Conservation (phyloP, 257 asterid species). For the Capsicum rhomboideum region DNA sequence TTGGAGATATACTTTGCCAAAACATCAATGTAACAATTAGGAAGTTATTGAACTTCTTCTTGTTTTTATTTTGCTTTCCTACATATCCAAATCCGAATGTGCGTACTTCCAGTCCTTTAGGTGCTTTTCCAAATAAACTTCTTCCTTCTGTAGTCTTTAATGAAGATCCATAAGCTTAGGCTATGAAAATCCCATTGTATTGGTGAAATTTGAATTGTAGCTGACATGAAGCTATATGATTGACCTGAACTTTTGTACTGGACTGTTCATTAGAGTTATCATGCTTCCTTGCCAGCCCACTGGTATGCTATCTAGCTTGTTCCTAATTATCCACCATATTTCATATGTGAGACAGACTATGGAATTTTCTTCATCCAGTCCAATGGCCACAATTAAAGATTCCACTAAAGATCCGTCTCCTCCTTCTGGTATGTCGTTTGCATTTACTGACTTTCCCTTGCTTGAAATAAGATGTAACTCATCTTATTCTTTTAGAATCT, state of each 20-base stretch:
- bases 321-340: background rate
- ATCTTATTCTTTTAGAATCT: slow-evolving; percentile 3
- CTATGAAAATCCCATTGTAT: background rate
- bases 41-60: background rate
- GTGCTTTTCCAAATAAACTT: background rate
- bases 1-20: background rate
- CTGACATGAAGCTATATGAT: background rate
- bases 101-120: background rate
- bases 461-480: slow-evolving; percentile 2
- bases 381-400: slow-evolving; percentile 32
- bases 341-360: slow-evolving; percentile 33
- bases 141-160: no score
- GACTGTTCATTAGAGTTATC: background rate
- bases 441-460: slow-evolving; percentile 5
- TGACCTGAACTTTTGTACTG: background rate
- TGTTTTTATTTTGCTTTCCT: slow-evolving; percentile 6
- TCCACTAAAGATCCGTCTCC: slow-evolving; percentile 40
- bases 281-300: background rate
- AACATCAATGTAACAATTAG: background rate
- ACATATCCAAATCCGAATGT: background rate
- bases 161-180: background rate
- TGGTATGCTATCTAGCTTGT: background rate
- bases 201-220: background rate
- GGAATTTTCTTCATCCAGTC: slow-evolving; percentile 41
- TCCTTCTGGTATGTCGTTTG: slow-evolving; percentile 36